Base-by-base conservation (phyloP, 164 flowering plant species). In the Liquidambar formosana region DNA sequence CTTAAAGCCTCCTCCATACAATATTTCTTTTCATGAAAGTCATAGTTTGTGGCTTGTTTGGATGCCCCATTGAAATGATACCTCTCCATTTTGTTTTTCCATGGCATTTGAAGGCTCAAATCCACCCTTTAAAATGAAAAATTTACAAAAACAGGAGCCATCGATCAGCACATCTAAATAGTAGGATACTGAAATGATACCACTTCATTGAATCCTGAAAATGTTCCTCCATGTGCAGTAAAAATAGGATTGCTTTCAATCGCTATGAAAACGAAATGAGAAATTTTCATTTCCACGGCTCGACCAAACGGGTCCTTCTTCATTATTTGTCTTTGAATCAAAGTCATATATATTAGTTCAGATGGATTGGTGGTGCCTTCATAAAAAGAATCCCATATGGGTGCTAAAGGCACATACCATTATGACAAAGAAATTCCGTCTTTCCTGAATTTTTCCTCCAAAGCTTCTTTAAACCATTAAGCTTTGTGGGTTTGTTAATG, bases 341-440 rank as follows among this genome's bases (percentile, higher is more conserved):
- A 78, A 71, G 69, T 59, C 65, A 65, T 58, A 63, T 66, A n/a
- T 56, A 41, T 52, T 43, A 2, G 41, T 56, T 33, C 47, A 65
- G 51, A 52, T 16, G 61, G 51, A 49, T 65, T 66, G 72, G 58
- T 71, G 71, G 73, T 49, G 65, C 72, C 65, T 53, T 66, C 67
- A 47, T 26, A 43, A 60, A 67, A 71, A 57, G 78, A 81, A 78
- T 73, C 76, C 74, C 44, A 65, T 61, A 71, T 56, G 73, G 73
- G 69, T 75, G 33, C 54, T 60, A 76, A 69, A 78, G 78, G 73
- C 54, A 75, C 45, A 68, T n/a, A 28, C 74, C 73, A 79, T 73
- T 78, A 74, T 74, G 73, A 81, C 77, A 75, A 65, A 53, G 67
- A 75, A 78, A 76, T 73, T 76, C 76, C 63, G 58, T 47, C 69